Percentiles rank a stretch among this genome's conserved stretches.
Conservation (phyloP, 2,329 filamentous ascomycete genomes). For the Lasiodiplodia gonubiensis region DNA sequence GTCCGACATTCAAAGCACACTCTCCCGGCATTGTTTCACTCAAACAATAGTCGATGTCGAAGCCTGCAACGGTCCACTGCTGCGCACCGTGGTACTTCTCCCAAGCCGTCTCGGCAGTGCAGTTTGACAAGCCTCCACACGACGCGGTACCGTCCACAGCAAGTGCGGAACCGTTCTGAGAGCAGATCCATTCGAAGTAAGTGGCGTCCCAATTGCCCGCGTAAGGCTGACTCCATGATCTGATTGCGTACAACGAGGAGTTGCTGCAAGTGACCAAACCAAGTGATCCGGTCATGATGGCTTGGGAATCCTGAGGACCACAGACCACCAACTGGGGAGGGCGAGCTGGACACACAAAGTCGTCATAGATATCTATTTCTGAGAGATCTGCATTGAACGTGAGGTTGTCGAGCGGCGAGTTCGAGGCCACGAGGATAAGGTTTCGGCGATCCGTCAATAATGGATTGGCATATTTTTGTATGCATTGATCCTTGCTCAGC, state of each 20-base stretch:
- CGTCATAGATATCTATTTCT: no score
- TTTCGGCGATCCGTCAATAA: constrained; percentile 32
- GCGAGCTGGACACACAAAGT: background rate
- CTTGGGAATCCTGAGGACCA: background rate
- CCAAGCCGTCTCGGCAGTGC: constrained; percentile 11
- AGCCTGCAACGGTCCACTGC: background rate
- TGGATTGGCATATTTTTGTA: constrained; percentile 32
- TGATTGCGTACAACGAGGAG: background rate
- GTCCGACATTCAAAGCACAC: background rate
- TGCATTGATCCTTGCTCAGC: constrained; percentile 31
- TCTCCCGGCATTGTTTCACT: background rate
- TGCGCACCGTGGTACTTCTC: background rate
- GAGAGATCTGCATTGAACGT: no score
- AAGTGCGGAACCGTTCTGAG: no score
- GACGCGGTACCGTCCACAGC: no score
- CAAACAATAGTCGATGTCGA: constrained; percentile 5
- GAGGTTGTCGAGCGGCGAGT: background rate
- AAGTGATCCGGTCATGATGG: background rate
- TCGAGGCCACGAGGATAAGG: constrained; percentile 30
- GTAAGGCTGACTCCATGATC: background rate
- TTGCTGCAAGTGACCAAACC: background rate
- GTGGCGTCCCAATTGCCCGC: background rate
- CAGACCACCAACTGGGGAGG: background rate
- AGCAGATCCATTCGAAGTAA: background rate
- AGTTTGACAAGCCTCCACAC: constrained; percentile 6